phyloP scores from a whole-genome alignment of 2,329 filamentous ascomycete species.

The Aureobasidium namibiae region DNA sequence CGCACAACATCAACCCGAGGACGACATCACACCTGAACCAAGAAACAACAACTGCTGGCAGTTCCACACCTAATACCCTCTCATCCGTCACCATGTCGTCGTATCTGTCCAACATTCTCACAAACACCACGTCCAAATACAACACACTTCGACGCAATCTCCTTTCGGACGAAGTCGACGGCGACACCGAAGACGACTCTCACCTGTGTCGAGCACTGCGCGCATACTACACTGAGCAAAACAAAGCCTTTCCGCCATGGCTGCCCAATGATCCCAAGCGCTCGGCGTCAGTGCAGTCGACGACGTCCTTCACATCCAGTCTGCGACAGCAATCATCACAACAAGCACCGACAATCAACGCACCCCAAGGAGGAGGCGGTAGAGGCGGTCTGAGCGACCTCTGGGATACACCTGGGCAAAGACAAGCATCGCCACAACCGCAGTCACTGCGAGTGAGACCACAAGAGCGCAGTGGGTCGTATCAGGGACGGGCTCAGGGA shows the following conservation, averaged over 20 bases:
- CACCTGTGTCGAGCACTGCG: constrained; percentile 91
- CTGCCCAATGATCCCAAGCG: constrained; percentile 83
- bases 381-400: constrained; percentile 50
- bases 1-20: constrained; percentile 7
- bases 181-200: constrained; percentile 70
- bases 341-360: constrained; percentile 25
- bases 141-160: constrained; percentile 55
- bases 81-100: constrained; percentile 52
- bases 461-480: constrained; percentile 23
- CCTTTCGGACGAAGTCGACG: constrained; percentile 52
- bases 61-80: neutral
- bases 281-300: constrained; percentile 47
- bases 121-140: constrained; percentile 48
- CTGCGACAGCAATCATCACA: constrained; percentile 35
- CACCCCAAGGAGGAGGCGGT: constrained; percentile 27
- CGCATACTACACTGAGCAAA: constrained; percentile 86
- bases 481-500: neutral
- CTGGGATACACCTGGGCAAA: constrained; percentile 44
- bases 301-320: constrained; percentile 41
- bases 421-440: constrained; percentile 25
- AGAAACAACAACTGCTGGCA: constrained; percentile 1
- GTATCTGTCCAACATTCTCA: constrained; percentile 69
- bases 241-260: constrained; percentile 73
- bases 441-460: constrained; percentile 20
- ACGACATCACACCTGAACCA: neutral